These are phyloP conservation scores for Iberis pinnata DNA, from an alignment of 345 rosid species.

Conservation along the genomic window DNA sequence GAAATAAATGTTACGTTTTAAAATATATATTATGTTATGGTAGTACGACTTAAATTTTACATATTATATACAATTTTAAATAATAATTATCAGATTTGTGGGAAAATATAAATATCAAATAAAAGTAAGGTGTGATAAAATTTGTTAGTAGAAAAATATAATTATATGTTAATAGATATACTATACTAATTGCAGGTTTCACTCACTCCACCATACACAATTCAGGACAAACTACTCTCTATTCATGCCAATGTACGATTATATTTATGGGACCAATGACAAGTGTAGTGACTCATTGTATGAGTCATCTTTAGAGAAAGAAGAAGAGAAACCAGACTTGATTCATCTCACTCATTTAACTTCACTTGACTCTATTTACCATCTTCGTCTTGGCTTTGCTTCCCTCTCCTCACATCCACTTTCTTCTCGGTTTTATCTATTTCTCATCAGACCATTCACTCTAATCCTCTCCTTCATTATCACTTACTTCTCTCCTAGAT, in stretches of 20 bases:
- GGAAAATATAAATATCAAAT: too few relatives aligned
- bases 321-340: slow-evolving; percentile 39
- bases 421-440: slow-evolving; percentile 30
- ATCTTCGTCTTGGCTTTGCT: slow-evolving; percentile 45
- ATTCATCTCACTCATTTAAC: slow-evolving; percentile 57
- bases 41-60: too few relatives aligned
- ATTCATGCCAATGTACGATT: slow-evolving; percentile 52
- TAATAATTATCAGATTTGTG: too few relatives aligned
- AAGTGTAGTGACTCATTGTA: slow-evolving; percentile 29
- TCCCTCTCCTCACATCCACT: slow-evolving; percentile 47
- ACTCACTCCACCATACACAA: slow-evolving; percentile 51
- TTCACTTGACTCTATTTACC: slow-evolving; percentile 49
- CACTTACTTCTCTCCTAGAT: slow-evolving; percentile 20
- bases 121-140: too few relatives aligned
- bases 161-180: slow-evolving; percentile 30
- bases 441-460: slow-evolving; percentile 39
- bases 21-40: too few relatives aligned
- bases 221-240: slow-evolving; percentile 45
- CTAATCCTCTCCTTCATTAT: slow-evolving; percentile 25
- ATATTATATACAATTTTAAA: too few relatives aligned
- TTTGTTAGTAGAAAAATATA: too few relatives aligned
- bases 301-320: slow-evolving; percentile 27
- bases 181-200: slow-evolving; percentile 32
- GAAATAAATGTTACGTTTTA: too few relatives aligned
- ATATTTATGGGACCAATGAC: slow-evolving; percentile 38